Conservation (phyloP, 257 asterid species). For the Solanum clarkiae region DNA sequence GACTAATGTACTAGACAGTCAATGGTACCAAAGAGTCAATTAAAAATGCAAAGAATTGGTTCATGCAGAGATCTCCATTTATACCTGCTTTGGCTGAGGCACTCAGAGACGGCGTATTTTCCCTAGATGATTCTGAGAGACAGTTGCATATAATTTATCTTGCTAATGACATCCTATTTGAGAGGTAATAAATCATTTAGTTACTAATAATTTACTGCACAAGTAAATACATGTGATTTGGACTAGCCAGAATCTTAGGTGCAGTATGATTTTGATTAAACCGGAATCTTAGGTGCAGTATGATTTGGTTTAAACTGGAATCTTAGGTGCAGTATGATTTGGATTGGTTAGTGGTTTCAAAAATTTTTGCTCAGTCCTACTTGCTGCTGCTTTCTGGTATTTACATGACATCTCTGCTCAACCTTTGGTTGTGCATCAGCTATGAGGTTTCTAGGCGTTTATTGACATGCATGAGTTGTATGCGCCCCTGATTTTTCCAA, state of each 20-base stretch:
- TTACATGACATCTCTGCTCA: neutral
- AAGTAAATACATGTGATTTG: neutral
- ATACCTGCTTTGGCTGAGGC: conserved; percentile 72
- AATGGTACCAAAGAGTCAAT: conserved; percentile 88
- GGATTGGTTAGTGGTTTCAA: neutral
- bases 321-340: neutral
- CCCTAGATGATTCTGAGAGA: conserved; percentile 79
- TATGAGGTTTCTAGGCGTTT: neutral
- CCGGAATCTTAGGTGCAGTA: neutral
- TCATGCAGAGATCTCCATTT: conserved; percentile 86
- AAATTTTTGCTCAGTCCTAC: neutral
- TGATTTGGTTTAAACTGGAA: neutral
- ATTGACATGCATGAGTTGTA: neutral
- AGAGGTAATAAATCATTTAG: conserved; percentile 37
- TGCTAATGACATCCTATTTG: conserved; percentile 91
- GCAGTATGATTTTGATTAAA: neutral
- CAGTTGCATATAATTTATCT: conserved; percentile 82
- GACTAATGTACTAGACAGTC: conserved; percentile 61
- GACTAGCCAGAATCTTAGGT: neutral
- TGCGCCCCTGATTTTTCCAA: neutral
- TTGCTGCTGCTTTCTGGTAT: neutral
- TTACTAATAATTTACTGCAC: neutral
- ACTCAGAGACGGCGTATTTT: conserved; percentile 56
- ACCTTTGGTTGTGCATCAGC: neutral
- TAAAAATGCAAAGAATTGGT: conserved; percentile 91